Conservation (phyloP, 257 asterid genomes). For the Fraxinus americana region DNA sequence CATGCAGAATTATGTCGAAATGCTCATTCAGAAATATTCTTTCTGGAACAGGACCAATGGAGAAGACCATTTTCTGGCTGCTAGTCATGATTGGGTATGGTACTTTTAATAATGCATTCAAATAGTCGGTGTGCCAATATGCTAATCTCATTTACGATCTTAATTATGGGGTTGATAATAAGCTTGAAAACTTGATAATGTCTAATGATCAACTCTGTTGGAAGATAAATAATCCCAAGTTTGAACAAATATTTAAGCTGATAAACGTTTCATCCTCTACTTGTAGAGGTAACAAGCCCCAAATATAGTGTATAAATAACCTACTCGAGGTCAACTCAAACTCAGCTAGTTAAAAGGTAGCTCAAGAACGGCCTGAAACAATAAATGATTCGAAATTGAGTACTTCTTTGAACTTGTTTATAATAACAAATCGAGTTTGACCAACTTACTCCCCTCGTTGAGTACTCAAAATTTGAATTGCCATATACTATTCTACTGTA, state of each 20-base stretch:
- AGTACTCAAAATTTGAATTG: background rate
- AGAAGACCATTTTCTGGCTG: no score
- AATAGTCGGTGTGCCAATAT: background rate
- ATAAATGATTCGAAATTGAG: background rate
- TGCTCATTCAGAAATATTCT: no score
- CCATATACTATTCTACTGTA: background rate
- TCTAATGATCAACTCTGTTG: background rate
- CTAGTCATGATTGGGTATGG: no score
- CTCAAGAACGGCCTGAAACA: background rate
- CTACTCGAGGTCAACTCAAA: background rate
- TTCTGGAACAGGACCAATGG: no score
- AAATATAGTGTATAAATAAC: no score
- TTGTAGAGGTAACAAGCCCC: background rate
- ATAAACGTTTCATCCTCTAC: background rate
- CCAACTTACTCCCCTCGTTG: background rate
- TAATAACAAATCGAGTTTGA: background rate
- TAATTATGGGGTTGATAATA: background rate
- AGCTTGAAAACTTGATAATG: background rate
- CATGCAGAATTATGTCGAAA: no score
- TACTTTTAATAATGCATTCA: background rate
- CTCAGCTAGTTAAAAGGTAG: background rate
- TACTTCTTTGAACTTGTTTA: background rate
- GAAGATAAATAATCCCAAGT: background rate
- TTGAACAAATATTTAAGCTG: background rate
- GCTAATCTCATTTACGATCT: background rate